Percentiles rank a stretch among this genome's conserved stretches.
Evolutionary conservation across 345 rosid genomes (phyloP).

Genomic region (Eucalyptus curtisii): DNA sequence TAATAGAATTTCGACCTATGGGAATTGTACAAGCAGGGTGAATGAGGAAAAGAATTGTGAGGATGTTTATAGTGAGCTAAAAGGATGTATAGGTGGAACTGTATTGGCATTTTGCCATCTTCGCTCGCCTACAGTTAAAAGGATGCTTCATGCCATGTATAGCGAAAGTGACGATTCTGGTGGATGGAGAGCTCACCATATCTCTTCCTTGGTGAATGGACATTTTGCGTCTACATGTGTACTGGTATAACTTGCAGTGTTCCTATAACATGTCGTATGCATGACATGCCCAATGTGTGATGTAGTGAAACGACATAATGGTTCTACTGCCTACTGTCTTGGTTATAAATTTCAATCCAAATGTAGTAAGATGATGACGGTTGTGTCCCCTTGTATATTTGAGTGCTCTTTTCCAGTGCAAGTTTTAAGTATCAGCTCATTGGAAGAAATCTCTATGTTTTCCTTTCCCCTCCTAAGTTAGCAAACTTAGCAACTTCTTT

Average conservation of each 20-base stretch:
- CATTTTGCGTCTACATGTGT: background rate
- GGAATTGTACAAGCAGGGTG: background rate
- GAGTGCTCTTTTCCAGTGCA: background rate
- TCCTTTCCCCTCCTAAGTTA: background rate
- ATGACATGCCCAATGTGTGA: background rate
- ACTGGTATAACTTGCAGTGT: background rate
- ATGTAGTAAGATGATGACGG: background rate
- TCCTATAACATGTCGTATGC: background rate
- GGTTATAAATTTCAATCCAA: background rate
- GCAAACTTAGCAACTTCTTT: background rate
- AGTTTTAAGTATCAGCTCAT: background rate
- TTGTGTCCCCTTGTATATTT: background rate
- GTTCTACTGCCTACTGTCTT: background rate
- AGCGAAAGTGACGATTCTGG: background rate
- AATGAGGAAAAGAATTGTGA: background rate
- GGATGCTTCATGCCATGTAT: background rate
- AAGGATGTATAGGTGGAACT: background rate
- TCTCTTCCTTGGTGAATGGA: background rate
- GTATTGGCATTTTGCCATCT: background rate
- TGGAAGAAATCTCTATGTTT: background rate
- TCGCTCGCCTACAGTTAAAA: background rate
- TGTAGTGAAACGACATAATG: background rate
- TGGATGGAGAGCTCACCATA: background rate
- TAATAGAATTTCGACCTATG: background rate
- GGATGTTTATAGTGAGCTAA: background rate